These are phyloP conservation scores for Metschnikowia noctiluminum DNA, from an alignment of 805 yeast species.

Conservation along the genomic window DNA sequence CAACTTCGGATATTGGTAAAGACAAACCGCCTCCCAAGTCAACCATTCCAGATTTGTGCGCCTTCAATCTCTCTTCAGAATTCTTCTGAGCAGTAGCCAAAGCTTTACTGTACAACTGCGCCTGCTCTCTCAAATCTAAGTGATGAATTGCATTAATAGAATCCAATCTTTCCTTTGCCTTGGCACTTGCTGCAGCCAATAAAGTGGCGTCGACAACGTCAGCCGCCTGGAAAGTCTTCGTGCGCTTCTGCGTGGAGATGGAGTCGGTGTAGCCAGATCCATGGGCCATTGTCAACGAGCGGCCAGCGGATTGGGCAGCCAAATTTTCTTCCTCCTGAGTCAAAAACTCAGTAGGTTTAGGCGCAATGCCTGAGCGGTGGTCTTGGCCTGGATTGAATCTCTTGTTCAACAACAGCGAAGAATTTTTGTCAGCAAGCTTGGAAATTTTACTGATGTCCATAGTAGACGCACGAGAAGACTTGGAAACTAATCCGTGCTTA, in stretches of 20 bases:
- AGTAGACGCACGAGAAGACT: conserved; percentile 17
- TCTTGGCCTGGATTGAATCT: conserved; percentile 42
- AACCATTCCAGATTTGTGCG: conserved; percentile 51
- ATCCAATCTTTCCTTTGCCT: conserved; percentile 43
- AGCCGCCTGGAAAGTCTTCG: conserved; percentile 37
- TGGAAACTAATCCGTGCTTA: conserved; percentile 36
- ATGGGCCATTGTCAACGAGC: conserved; percentile 48
- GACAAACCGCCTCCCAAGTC: conserved; percentile 86
- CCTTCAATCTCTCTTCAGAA: conserved; percentile 50
- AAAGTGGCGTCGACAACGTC: conserved; percentile 46
- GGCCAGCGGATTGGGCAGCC: conserved; percentile 58
- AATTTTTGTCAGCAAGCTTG: conserved; percentile 36
- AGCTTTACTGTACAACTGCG: conserved; percentile 68
- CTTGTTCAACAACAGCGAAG: conserved; percentile 36
- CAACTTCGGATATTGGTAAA: conserved; percentile 72
- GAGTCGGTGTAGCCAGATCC: conserved; percentile 28
- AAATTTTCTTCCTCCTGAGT: conserved; percentile 41
- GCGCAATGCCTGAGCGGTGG: conserved; percentile 36
- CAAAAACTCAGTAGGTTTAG: conserved; percentile 29
- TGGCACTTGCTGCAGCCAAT: conserved; percentile 46
- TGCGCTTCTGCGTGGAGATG: conserved; percentile 26
- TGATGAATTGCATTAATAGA: conserved; percentile 27
- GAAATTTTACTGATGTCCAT: conserved; percentile 35
- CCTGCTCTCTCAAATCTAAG: conserved; percentile 39
- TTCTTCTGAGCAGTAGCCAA: conserved; percentile 71